These are phyloP conservation scores for Trypanosoma platydactyli DNA, from an alignment of 208 protist genomes.

Conservation along the genomic window DNA sequence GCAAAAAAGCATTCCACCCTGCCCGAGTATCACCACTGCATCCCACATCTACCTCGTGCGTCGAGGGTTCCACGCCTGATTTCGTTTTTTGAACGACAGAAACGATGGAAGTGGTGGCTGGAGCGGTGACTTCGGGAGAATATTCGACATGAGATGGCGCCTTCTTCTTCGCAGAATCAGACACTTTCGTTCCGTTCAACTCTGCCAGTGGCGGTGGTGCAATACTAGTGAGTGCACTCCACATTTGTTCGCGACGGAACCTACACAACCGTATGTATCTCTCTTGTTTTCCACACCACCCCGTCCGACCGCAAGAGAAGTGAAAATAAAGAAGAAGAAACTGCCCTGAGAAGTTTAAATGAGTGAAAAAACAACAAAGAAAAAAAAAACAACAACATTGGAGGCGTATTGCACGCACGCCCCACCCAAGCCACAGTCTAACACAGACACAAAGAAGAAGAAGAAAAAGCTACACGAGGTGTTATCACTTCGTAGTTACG, in stretches of 20 bases:
- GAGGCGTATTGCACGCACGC: no score
- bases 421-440: no score
- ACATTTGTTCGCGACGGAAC: no score
- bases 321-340: not conserved
- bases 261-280: no score
- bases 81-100: no score
- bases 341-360: no score
- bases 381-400: slow-evolving; percentile 17
- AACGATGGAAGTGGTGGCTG: no score
- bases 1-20: slow-evolving; percentile 14
- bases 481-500: no score
- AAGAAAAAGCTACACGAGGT: no score
- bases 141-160: not conserved
- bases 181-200: not conserved
- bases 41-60: not conserved
- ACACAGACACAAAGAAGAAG: no score
- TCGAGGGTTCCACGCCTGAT: no score
- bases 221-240: slow-evolving; percentile 25
- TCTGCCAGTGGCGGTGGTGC: slow-evolving; percentile 2
- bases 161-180: not conserved
- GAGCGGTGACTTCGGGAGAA: not conserved
- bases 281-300: no score
- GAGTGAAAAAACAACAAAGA: not conserved
- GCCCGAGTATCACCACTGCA: not conserved
- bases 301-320: not conserved